Conservation (phyloP, 768 basidiomycete species). For the Xerocomellus chrysenteron region DNA sequence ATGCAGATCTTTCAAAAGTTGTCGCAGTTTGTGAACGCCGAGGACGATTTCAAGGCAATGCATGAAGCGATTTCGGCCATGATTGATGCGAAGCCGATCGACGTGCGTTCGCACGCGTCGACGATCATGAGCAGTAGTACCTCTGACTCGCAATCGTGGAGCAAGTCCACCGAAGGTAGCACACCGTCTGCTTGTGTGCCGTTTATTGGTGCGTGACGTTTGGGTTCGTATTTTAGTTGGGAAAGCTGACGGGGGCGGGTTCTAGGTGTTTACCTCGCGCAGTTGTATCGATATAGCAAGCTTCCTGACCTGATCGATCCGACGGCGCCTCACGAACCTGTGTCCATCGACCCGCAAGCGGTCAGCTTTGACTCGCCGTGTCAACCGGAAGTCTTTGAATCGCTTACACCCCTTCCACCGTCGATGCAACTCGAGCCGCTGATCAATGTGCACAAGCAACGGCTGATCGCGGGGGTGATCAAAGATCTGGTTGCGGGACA, state of each 20-base stretch:
- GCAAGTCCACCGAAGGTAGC: conserved; percentile 41
- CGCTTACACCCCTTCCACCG: conserved; percentile 66
- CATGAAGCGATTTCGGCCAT: conserved; percentile 63
- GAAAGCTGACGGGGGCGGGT: conserved; percentile 2
- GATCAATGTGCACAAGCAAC: conserved; percentile 88
- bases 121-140: conserved; percentile 50
- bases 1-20: conserved; percentile 71
- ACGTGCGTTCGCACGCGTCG: conserved; percentile 51
- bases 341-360: conserved; percentile 61
- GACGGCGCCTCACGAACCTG: conserved; percentile 67
- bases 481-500: conserved; percentile 80
- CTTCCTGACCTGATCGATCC: conserved; percentile 84
- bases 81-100: conserved; percentile 62
- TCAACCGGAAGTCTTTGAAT: conserved; percentile 77
- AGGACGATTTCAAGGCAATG: conserved; percentile 74
- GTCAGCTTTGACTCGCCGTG: conserved; percentile 66
- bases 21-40: conserved; percentile 58
- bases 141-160: conserved; percentile 40
- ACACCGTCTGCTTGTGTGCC: conserved; percentile 68
- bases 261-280: conserved; percentile 74
- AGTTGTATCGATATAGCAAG: conserved; percentile 59
- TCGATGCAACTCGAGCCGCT: conserved; percentile 82
- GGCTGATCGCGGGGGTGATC: conserved; percentile 76
- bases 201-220: conserved; percentile 62
- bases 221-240: not conserved